Evolutionary conservation across 1,139 yeast species (phyloP), one percentile per base, ranked within the genome.

Genomic region (Protomyces gravidus): DNA sequence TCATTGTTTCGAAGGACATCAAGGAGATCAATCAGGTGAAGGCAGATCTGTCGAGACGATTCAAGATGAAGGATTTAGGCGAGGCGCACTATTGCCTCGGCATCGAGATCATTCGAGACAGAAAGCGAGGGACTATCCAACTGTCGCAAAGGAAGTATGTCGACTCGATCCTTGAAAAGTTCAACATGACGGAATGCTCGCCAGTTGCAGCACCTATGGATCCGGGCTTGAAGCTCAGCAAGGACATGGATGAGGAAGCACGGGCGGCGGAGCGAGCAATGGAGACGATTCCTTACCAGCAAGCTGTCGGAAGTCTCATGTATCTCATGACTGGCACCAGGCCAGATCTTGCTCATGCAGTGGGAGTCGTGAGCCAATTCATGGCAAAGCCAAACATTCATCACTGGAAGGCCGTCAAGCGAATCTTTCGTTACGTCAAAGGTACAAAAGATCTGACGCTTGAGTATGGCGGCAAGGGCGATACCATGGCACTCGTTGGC

Each of bases 331-430:
- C 25, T 19, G 28, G 33, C 6, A 55, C 62, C n/a, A 57, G 66
- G 17, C 63, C 65, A 9, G 65, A 64, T 30, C 32, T 64, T 45
- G 62, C 66, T 9, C 51, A 30, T 30, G 30, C 65, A 2, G 62
- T 64, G 11, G 56, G 60, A 2, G n/a, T 49, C 1, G 51, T 62
- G 19, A 48, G 64, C 6, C 49, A 64, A 4, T 63, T 42, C 47
- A 47, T 59, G 23, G 55, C 60, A 30, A 13, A 30, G 4, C 62
- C 62, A 4, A 47, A 50, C 5, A 19, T 21, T 3, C 45, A 50
- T 7, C 65, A 64, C 28, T n/a, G 60, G 48, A 19, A 19, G 6
- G 63, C 58, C 15, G 65, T 63, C 17, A 39, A 49, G 23, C 50
- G 61, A 7, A 40, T 62, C 5, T 32, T 64, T 9, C 39, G 53